A percentile compares a stretch with the other conserved stretches of the same genome.
Conservation (phyloP, 441 rosid species). For the Populus hybrid region DNA sequence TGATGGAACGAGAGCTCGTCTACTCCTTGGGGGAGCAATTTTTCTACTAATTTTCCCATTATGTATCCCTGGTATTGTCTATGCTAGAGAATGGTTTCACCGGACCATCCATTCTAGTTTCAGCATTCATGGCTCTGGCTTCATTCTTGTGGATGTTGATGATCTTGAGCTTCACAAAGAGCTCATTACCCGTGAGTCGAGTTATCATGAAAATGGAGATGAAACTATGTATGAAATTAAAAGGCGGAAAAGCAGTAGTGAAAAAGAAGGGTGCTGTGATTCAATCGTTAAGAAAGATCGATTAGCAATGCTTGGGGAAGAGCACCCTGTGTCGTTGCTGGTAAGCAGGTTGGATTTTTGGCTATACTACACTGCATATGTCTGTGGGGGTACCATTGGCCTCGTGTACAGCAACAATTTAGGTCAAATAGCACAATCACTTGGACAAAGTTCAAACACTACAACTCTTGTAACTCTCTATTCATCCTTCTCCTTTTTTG, state of each 20-base stretch:
- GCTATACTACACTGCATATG: conserved; percentile 76
- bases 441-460: conserved; percentile 55
- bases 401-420: conserved; percentile 93
- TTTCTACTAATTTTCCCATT: conserved; percentile 66
- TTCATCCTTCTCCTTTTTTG: conserved; percentile 93
- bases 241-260: conserved; percentile 29
- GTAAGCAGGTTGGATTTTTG: conserved; percentile 78
- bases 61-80: conserved; percentile 74
- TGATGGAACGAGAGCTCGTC: conserved; percentile 34
- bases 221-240: conserved; percentile 20
- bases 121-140: conserved; percentile 52
- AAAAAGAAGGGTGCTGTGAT: conserved; percentile 44
- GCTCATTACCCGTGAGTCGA: conserved; percentile 41
- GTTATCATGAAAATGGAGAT: conserved; percentile 36
- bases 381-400: conserved; percentile 95
- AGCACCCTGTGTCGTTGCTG: conserved; percentile 57
- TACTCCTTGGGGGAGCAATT: conserved; percentile 71
- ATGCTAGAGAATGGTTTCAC: conserved; percentile 73
- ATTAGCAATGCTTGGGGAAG: conserved; percentile 67
- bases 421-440: conserved; percentile 90
- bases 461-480: conserved; percentile 79
- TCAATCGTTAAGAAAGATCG: conserved; percentile 51
- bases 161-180: conserved; percentile 89
- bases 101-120: conserved; percentile 62
- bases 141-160: conserved; percentile 72